phyloP scores from a whole-genome alignment of 1,284 basidiomycete species.

The Fomitopsis betulina region DNA sequence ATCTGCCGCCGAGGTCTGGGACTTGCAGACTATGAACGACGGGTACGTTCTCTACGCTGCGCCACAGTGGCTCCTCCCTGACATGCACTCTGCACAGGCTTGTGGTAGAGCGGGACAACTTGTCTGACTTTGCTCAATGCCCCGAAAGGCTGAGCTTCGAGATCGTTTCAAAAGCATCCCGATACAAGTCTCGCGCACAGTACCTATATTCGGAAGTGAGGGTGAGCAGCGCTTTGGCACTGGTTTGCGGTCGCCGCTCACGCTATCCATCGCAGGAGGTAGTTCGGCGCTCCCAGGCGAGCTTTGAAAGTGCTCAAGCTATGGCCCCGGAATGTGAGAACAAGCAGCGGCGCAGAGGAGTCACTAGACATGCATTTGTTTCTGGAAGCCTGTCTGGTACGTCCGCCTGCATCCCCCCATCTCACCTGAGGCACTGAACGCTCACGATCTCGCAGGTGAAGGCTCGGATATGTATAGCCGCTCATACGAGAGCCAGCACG shows the following conservation, averaged over 20 bases:
- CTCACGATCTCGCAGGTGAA: neutral
- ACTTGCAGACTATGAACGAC: constrained; percentile 8
- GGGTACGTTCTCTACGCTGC: constrained; percentile 2
- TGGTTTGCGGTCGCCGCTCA: neutral
- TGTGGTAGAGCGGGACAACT: constrained; percentile 4
- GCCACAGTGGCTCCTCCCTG: neutral
- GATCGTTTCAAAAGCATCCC: constrained; percentile 1
- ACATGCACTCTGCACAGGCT: neutral
- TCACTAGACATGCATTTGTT: neutral
- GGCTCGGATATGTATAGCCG: neutral
- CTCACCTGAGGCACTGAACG: neutral
- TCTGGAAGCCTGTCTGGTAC: neutral
- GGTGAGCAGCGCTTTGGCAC: neutral
- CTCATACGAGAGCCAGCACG: neutral
- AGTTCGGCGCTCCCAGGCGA: constrained; percentile 2
- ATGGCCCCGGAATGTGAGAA: neutral
- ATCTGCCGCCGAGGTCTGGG: constrained; percentile 6
- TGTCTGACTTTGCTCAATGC: neutral
- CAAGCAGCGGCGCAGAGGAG: neutral
- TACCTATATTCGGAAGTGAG: constrained; percentile 2
- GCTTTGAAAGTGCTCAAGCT: neutral
- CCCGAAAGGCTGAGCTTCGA: constrained; percentile 7
- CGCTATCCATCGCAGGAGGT: constrained; percentile 1
- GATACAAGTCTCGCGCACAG: constrained; percentile 6
- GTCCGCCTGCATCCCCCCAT: neutral